Evolutionary conservation across 441 rosid species (phyloP).

Genomic region (Theobroma grandiflorum): DNA sequence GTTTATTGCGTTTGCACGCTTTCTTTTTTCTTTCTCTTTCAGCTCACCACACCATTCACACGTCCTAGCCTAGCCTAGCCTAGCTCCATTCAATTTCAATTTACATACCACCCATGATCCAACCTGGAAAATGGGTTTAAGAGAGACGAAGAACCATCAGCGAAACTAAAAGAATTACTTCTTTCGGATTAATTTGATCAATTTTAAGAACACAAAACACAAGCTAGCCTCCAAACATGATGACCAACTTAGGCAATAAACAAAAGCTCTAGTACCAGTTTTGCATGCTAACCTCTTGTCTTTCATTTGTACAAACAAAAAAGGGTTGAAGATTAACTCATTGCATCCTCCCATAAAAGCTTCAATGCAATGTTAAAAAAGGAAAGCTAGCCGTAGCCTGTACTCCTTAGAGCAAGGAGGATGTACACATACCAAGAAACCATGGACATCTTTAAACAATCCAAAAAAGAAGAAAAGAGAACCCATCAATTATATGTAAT

Average conservation of each 20-base stretch:
- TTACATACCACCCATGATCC: not conserved
- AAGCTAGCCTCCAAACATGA: not conserved
- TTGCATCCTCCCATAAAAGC: slow-evolving; percentile 25
- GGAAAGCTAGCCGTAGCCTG: not conserved
- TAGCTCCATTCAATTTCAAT: not conserved
- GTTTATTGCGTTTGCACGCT: slow-evolving; percentile 30
- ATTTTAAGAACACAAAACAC: not conserved
- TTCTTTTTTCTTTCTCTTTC: not conserved
- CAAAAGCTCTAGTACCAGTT: not conserved
- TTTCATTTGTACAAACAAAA: slow-evolving; percentile 6
- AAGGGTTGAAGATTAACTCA: not conserved
- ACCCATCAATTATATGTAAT: not conserved
- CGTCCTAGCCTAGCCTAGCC: not conserved
- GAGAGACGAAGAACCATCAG: too few relatives aligned
- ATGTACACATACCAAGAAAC: not conserved
- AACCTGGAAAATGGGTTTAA: not conserved
- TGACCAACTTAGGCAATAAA: not conserved
- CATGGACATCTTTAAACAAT: not conserved
- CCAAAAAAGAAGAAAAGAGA: not conserved
- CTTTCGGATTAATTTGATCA: not conserved
- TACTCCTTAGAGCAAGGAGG: slow-evolving; percentile 4
- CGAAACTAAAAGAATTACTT: not conserved
- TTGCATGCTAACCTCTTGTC: not conserved
- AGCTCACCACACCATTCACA: not conserved
- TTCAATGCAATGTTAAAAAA: slow-evolving; percentile 20